Evolutionary conservation across 345 rosid genomes (phyloP), one percentile per base, ranked within the genome.

Genomic region (Lepidium africanum): DNA sequence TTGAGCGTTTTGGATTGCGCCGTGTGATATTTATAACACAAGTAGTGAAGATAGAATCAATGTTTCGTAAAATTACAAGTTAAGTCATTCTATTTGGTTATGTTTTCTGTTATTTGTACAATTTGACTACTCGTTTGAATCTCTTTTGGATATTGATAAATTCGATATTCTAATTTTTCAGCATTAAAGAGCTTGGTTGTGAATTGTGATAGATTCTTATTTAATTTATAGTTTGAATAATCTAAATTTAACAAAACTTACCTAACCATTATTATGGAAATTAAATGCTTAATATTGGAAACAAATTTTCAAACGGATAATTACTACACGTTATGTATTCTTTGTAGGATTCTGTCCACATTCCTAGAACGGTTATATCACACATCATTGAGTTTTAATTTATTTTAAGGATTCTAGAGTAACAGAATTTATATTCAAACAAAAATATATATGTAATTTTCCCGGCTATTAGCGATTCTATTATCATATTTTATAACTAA

Each of bases 161-260:
- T 55, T 21, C 14, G 10, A 2, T 4, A 32, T 45, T 10, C 30
- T 45, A 16, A 7, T 32, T 4, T 32, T 30, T 41, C 7, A 7
- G 33, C 53, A 61, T 62, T 46, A 45, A 62, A 61, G 65, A 30
- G 35, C 9, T 38, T 61, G 52, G 65, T 43, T 61, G 52, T 61
- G 65, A 27, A 27, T 27, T 27, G 32, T 27, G 32, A 27, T 41
- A 30, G 52, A 23, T 42, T 42, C 9, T 2, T 9, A 19, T 57
- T 38, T 21, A 3, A 33, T 38, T 38, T 12, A 13, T 58, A 15
- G 10, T 1, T 35, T 16, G 6, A 15, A 10, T 30, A 53, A 30
- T 30, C 0, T 30, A 52, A n/a, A n/a, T n/a, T 14, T 27, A 62
- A 16, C 55, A 62, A 33, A 7, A 33, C 32, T 47, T 33, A 21